Evolutionary conservation across 2,329 filamentous ascomycete genomes (phyloP), one percentile per base, ranked within the genome.

Genomic region (Exophiala aquamarina): DNA sequence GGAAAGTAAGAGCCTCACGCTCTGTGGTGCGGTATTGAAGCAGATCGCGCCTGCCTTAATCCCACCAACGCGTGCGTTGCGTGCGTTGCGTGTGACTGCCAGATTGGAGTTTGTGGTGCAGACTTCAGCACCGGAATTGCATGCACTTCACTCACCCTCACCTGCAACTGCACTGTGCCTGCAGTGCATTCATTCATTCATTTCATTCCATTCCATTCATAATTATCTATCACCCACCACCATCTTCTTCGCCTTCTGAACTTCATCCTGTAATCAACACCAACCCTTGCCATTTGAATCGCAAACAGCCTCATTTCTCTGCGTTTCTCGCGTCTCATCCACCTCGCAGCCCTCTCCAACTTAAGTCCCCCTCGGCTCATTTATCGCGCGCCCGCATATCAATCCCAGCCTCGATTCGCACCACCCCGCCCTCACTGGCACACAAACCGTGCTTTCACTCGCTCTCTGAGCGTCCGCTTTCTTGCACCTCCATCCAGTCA

Each of bases 401-500:
- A 14, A 49, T 43, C 23, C 38, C 21, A 53, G 38, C 39, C 50
- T 53, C 35, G 37, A 39, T 38, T 18, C 43, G 19, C 21, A 23
- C 17, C 13, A 19, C 37, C 38, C 50, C 50, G 37, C 50, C 42
- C 46, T 35, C 34, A 55, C 45, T 55, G 52, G 52, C 38, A 49
- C 52, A 52, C 35, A 37, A 40, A 33, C 42, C 48, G 49, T 49
- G 48, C 46, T 26, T 44, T n/a, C 39, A 23, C 46, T 21, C 52
- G 52, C 52, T 55, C 52, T 29, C 36, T 47, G 52, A 55, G 52
- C 52, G 52, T 41, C 41, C 43, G 20, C 35, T 32, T 35, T 39
- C 46, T 20, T 13, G 31, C 4, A 23, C n/a, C 37, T 31, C 17
- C 33, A 49, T 31, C n/a, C 33, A 49, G 61, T 59, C 58, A 84